Base-by-base conservation (phyloP, 805 yeast species). In the Suhomyces kilbournensis region DNA sequence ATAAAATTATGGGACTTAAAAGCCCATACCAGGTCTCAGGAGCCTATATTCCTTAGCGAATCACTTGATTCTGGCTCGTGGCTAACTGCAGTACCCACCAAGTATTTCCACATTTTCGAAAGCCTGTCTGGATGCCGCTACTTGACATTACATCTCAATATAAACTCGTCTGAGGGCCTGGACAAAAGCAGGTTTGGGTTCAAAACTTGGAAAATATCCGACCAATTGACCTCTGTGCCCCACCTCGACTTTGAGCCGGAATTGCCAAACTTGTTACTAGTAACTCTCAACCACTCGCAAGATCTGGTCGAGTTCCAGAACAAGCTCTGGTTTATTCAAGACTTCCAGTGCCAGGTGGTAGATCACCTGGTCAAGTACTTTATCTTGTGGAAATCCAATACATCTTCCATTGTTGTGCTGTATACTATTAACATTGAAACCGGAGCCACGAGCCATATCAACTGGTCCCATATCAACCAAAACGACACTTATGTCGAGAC, bases 351-450 rank as follows among this genome's bases (percentile, higher is more conserved):
- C 9, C 40, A 44, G 15, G 22, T 39, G 23, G 12, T 34, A 4
- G 49, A 44, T 2, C 32, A 32, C 40, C 26, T 48, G 10, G 38
- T 55, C 19, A 46, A 40, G 15, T 75, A 73, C 56, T 63, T 67
- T 52, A 57, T 80, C 23, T 67, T 85, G 32, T 84, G 89, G 88
- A 86, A 85, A 60, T 81, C 88, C 57, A 85, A 85, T 55, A 76
- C 81, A 1, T 75, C 80, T 1, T 78, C 84, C 5, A 39, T 53
- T 14, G n/a, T 55, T n/a, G 56, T 52, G 5, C 56, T 58, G 2
- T 67, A 65, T 47, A 34, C 40, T 1, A 22, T 62, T 4, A 52
- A 57, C 25, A 12, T 55, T 7, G 47, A 53, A 3, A 51, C 40
- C 15, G 70, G 69, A 1, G 30, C 53, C 3, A 47, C 58, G 9